These are phyloP conservation scores for Teratosphaeria epicoccoides DNA, from an alignment of 2,329 filamentous ascomycete genomes.

Conservation along the genomic window DNA sequence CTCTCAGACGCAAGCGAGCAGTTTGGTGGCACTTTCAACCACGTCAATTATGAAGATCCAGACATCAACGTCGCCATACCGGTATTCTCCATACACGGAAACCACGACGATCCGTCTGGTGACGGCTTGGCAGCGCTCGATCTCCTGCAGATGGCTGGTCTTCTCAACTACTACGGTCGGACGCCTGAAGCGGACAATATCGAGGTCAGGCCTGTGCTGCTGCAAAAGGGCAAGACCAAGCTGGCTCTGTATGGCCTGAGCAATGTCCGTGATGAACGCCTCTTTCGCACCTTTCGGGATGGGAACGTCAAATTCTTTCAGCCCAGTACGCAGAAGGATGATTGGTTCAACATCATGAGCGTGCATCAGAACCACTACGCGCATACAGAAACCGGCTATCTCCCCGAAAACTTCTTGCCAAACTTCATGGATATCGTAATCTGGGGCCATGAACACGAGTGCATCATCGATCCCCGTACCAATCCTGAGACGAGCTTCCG, in stretches of 20 bases:
- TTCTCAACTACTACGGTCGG: constrained; percentile 93
- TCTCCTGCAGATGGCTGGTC: constrained; percentile 75
- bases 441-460: constrained; percentile 98
- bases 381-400: constrained; percentile 82
- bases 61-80: constrained; percentile 97
- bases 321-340: constrained; percentile 64
- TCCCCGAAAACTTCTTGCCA: constrained; percentile 86
- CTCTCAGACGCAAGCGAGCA: constrained; percentile 85
- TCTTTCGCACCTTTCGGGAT: constrained; percentile 88
- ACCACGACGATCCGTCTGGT: constrained; percentile 96
- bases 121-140: constrained; percentile 88
- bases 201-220: constrained; percentile 74
- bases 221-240: constrained; percentile 90
- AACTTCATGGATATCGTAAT: constrained; percentile 84
- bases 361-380: constrained; percentile 96
- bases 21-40: constrained; percentile 69
- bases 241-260: constrained; percentile 88
- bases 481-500: constrained; percentile 87
- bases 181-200: constrained; percentile 91
- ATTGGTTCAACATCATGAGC: constrained; percentile 94
- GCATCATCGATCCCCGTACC: constrained; percentile 68
- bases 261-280: constrained; percentile 88
- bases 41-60: constrained; percentile 95
- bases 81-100: constrained; percentile 96
- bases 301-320: constrained; percentile 89